Percentiles rank a stretch among this genome's conserved stretches.
These are phyloP conservation scores for Fusarium kyushuense DNA, from an alignment of 2,329 filamentous ascomycete genomes.

Conservation along the genomic window DNA sequence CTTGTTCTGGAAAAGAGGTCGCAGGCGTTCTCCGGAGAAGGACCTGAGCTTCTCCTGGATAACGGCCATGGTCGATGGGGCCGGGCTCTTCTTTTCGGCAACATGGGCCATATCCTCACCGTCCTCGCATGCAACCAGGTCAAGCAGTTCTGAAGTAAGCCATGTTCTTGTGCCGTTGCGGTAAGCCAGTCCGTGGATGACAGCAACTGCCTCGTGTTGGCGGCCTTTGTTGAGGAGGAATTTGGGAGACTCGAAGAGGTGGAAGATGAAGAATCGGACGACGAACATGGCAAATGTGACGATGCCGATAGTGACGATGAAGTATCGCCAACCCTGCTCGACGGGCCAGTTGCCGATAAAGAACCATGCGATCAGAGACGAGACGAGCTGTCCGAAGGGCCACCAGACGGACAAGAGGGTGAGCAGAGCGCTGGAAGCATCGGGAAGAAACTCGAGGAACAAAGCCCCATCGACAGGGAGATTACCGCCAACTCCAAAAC, in stretches of 20 bases:
- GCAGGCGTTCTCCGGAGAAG: slow-evolving; percentile 76
- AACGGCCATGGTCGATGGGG: slow-evolving; percentile 53
- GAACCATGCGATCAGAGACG: slow-evolving; percentile 79
- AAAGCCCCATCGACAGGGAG: slow-evolving; percentile 83
- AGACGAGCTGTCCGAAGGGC: slow-evolving; percentile 83
- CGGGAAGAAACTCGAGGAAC: slow-evolving; percentile 86
- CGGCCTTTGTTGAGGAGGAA: slow-evolving; percentile 81
- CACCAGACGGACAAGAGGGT: slow-evolving; percentile 89
- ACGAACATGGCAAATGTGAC: slow-evolving; percentile 83
- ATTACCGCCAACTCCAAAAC: slow-evolving; percentile 80
- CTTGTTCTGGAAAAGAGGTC: slow-evolving; percentile 71
- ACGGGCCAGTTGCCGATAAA: slow-evolving; percentile 77
- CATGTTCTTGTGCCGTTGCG: slow-evolving; percentile 78
- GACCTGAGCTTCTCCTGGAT: slow-evolving; percentile 70
- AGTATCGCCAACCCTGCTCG: slow-evolving; percentile 81
- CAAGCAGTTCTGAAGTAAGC: slow-evolving; percentile 78
- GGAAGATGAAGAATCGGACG: slow-evolving; percentile 82
- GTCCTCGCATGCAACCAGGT: slow-evolving; percentile 63
- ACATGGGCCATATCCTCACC: slow-evolving; percentile 46
- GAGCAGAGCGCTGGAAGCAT: slow-evolving; percentile 77
- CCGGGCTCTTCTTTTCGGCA: slow-evolving; percentile 20
- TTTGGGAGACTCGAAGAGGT: slow-evolving; percentile 87
- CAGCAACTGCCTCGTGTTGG: slow-evolving; percentile 81
- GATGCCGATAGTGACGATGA: slow-evolving; percentile 77
- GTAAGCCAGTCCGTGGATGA: slow-evolving; percentile 81